A percentile compares a stretch with the other conserved stretches of the same genome.
Evolutionary conservation across 805 yeast genomes (phyloP).

Genomic region (Candida jianshihensis): DNA sequence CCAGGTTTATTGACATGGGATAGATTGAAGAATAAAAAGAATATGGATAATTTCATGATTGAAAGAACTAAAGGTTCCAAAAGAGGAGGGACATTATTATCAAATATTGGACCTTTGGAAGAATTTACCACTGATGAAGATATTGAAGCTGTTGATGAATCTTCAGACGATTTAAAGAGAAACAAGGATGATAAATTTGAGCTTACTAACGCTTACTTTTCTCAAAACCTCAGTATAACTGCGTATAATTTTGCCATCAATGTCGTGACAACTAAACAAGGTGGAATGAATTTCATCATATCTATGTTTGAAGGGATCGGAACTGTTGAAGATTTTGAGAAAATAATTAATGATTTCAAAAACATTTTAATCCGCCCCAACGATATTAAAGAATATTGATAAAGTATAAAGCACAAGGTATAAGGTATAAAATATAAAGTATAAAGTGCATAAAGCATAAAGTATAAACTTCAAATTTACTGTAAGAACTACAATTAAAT

Average conservation of each 20-base stretch:
- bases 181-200: neutral
- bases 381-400: neutral
- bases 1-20: conserved; percentile 12
- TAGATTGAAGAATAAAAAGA: conserved; percentile 1
- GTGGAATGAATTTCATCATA: conserved; percentile 13
- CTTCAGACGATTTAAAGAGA: neutral
- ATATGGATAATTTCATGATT: conserved; percentile 10
- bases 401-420: neutral
- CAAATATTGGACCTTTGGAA: conserved; percentile 14
- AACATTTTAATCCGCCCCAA: conserved; percentile 2
- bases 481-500: too few relatives aligned
- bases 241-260: conserved; percentile 9
- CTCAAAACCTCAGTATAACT: conserved; percentile 9
- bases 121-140: neutral
- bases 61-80: conserved; percentile 5
- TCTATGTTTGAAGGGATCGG: conserved; percentile 10
- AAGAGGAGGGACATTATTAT: conserved; percentile 11
- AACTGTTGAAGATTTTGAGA: conserved; percentile 4
- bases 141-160: neutral
- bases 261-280: conserved; percentile 3
- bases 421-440: neutral
- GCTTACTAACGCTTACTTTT: conserved; percentile 10
- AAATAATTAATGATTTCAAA: conserved; percentile 7
- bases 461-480: too few relatives aligned
- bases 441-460: too few relatives aligned